phyloP scores from a whole-genome alignment of 371 early-diverging fungal species.

The Mortierella polycephala region DNA sequence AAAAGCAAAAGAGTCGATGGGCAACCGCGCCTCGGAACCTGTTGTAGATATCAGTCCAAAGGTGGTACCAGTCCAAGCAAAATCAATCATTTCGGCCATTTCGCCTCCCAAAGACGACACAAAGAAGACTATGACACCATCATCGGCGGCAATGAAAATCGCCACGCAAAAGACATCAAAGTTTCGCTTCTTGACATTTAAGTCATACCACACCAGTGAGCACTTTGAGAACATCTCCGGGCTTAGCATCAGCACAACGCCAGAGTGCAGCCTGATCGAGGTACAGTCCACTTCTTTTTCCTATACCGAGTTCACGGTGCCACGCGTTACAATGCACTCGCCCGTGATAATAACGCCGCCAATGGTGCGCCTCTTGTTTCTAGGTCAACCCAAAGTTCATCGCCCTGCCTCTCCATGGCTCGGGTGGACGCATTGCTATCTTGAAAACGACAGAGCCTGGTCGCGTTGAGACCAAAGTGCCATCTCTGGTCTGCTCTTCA shows the following conservation, averaged over 20 bases:
- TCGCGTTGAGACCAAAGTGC: constrained; percentile 73
- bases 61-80: too few relatives aligned
- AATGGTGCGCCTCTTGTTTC: not conserved
- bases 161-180: constrained; percentile 55
- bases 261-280: constrained; percentile 73
- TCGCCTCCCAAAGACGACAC: too few relatives aligned
- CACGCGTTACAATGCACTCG: too few relatives aligned
- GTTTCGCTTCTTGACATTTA: constrained; percentile 79
- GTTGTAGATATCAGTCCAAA: too few relatives aligned
- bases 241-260: constrained; percentile 71
- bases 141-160: constrained; percentile 15
- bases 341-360: too few relatives aligned
- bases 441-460: constrained; percentile 72
- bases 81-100: too few relatives aligned
- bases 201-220: constrained; percentile 67
- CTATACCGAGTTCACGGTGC: not conserved
- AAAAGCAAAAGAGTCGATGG: too few relatives aligned
- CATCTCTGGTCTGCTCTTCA: constrained; percentile 67
- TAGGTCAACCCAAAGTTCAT: constrained; percentile 69
- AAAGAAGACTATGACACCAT: not conserved
- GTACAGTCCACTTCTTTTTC: constrained; percentile 29
- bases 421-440: constrained; percentile 85
- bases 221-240: constrained; percentile 74
- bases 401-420: constrained; percentile 78
- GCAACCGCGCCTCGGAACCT: too few relatives aligned